Conservation (phyloP, 495 filamentous ascomycete genomes). For the Podospora didyma region DNA sequence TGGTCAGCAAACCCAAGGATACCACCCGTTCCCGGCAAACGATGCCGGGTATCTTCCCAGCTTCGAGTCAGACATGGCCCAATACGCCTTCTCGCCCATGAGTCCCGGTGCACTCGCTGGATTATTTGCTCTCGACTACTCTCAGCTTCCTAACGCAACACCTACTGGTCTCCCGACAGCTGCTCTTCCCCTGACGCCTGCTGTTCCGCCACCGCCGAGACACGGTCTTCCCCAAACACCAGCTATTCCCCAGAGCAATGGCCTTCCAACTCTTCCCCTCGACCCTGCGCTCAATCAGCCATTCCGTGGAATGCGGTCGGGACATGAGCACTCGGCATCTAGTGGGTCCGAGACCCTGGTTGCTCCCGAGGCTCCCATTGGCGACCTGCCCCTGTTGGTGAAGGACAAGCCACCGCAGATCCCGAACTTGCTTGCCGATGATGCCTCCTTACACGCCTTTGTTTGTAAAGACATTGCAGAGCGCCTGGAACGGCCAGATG, state of each 20-base stretch:
- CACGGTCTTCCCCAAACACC: too few species aligned
- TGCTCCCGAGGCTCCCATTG: neutral
- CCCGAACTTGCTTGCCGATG: neutral
- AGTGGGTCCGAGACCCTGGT: neutral
- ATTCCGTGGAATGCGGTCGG: neutral
- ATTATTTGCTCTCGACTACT: neutral
- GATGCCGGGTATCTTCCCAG: neutral
- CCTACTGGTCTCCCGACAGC: neutral
- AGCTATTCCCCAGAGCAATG: too few species aligned
- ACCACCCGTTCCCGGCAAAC: neutral
- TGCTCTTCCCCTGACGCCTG: neutral
- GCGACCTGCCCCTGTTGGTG: neutral
- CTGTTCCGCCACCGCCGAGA: too few species aligned
- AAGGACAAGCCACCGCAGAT: constrained; percentile 1
- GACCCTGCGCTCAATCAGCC: too few species aligned
- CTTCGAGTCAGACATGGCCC: neutral
- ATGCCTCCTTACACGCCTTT: neutral
- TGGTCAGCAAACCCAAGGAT: neutral
- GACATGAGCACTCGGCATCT: neutral
- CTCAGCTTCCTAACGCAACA: neutral
- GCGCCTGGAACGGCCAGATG: neutral
- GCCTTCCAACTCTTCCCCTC: too few species aligned
- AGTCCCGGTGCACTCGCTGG: too few species aligned
- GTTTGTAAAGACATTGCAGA: neutral
- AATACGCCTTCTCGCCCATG: constrained; percentile 1